A percentile compares a stretch with the other conserved stretches of the same genome.
phyloP scores from a whole-genome alignment of 176 grass and related monocot species.

The Oropetium thomaeum region DNA sequence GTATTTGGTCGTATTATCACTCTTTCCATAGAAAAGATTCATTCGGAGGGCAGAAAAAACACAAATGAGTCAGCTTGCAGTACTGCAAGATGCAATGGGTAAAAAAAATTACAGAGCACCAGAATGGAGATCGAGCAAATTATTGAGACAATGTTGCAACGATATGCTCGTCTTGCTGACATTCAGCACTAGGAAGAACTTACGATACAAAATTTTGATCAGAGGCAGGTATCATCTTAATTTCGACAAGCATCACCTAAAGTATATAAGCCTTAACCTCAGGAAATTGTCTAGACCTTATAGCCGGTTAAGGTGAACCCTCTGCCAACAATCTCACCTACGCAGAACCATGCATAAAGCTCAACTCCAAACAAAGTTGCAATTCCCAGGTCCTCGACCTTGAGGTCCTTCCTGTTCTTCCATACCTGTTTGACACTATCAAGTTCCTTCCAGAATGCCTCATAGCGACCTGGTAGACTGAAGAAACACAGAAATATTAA shows the following conservation, averaged over 20 bases:
- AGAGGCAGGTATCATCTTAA: constrained; percentile 37
- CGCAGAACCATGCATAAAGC: constrained; percentile 78
- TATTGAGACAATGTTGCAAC: constrained; percentile 58
- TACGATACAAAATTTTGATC: constrained; percentile 62
- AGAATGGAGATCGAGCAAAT: constrained; percentile 51
- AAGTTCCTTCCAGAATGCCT: constrained; percentile 86
- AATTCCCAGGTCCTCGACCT: constrained; percentile 77
- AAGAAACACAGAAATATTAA: constrained; percentile 23
- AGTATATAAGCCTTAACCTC: constrained; percentile 28
- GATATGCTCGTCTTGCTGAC: constrained; percentile 58
- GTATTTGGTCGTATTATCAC: neutral
- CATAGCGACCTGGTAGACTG: constrained; percentile 83
- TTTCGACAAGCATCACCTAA: constrained; percentile 56
- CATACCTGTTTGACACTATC: constrained; percentile 70
- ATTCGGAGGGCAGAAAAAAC: constrained; percentile 12
- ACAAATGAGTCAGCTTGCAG: constrained; percentile 1
- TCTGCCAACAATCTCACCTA: constrained; percentile 79
- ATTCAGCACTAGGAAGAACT: constrained; percentile 42
- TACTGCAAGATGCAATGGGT: neutral
- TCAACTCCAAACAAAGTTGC: constrained; percentile 73
- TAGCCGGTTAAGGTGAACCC: constrained; percentile 87
- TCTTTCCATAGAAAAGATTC: constrained; percentile 11
- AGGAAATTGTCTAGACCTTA: constrained; percentile 55
- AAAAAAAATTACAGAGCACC: constrained; percentile 21
- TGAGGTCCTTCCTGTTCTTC: constrained; percentile 78